A percentile compares a stretch with the other conserved stretches of the same genome.
phyloP scores from a whole-genome alignment of 441 rosid species.

The Eruca vesicaria region DNA sequence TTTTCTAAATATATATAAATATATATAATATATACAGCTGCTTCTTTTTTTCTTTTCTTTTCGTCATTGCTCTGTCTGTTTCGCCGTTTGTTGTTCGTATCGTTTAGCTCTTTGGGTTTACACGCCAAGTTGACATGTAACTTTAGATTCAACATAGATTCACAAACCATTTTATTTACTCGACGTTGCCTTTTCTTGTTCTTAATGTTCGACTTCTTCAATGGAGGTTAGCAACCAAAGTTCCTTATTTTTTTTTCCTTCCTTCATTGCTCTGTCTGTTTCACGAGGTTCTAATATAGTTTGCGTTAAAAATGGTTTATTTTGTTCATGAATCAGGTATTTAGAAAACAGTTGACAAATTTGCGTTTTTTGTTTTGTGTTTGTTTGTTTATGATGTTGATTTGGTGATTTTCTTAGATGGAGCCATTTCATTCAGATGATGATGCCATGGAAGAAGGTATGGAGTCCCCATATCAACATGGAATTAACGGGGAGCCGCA shows the following conservation, averaged over 20 bases:
- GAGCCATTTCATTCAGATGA: constrained; percentile 33
- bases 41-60: background rate
- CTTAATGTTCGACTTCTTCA: constrained; percentile 41
- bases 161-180: constrained; percentile 26
- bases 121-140: constrained; percentile 42
- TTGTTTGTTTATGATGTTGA: background rate
- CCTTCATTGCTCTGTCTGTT: background rate
- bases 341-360: background rate
- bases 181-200: constrained; percentile 39
- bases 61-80: constrained; percentile 14
- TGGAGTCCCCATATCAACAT: constrained; percentile 29
- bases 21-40: background rate
- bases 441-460: constrained; percentile 34
- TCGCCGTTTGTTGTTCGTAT: constrained; percentile 32
- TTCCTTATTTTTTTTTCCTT: constrained; percentile 14
- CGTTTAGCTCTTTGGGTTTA: constrained; percentile 13
- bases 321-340: constrained; percentile 19
- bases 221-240: constrained; percentile 43
- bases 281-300: constrained; percentile 7
- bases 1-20: background rate
- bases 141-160: constrained; percentile 41
- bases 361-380: background rate
- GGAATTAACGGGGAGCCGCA: constrained; percentile 43
- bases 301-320: background rate
- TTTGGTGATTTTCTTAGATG: constrained; percentile 32